Evolutionary conservation across 2,329 filamentous ascomycete species (phyloP), one percentile per base, ranked within the genome.

Genomic region (Xylaria sp.): DNA sequence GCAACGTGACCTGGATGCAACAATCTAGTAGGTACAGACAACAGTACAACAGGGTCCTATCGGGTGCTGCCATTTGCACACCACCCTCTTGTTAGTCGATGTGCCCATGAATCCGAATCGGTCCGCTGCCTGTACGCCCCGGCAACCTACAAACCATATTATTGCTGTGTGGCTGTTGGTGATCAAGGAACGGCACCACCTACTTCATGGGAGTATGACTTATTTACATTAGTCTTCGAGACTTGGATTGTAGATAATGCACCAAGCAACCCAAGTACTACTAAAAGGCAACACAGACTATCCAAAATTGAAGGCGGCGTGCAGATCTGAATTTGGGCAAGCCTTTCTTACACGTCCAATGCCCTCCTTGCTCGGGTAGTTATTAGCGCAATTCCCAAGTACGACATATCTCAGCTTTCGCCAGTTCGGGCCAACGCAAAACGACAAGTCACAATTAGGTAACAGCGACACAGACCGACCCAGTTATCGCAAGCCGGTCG

Each of bases 371-470:
- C 31, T 20, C 31, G 17, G 26, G 38, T 36, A 23, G 40, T 59
- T 59, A 48, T 33, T 60, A 60, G 58, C 44, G 44, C 58, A 26
- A 9, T 26, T 48, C 28, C 4, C 4, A 44, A 23, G 42, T 60
- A 49, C 28, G 31, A 46, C 57, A 7, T 36, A 20, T 20, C 42
- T 20, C 33, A 48, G 38, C 23, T 17, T 6, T 28, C 56, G 15
- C 23, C 56, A 54, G 38, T 68, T 40, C 58, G 60, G 51, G 48
- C 36, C 51, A 49, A 28, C 48, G 59, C 63, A 68, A 68, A 66
- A 49, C 36, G 23, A 60, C 66, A 63, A 23, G 68, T 71, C 68
- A 71, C 62, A 57, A 71, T 71, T 71, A 71, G 66, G 68, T 71
- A 71, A 71, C 62, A 61, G 59, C 51, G 38, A 38, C 53, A 61